Base-by-base conservation (phyloP, 352 stramenopile species). In the Pythium chondricola region DNA sequence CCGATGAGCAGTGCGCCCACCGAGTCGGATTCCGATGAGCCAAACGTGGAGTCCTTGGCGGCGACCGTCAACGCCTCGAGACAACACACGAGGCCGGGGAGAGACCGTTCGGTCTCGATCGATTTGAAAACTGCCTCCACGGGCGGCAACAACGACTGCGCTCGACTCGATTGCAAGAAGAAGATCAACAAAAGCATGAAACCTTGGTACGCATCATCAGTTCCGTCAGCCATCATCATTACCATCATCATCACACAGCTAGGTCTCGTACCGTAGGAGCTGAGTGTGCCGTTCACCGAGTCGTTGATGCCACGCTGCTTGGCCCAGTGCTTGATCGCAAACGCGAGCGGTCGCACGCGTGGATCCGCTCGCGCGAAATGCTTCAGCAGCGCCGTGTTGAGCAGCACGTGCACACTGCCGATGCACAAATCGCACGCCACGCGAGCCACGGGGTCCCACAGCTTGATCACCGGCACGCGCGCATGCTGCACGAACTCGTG, bases 251-350 rank as follows among this genome's bases (percentile, higher is more conserved):
- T 39, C 13, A 35, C 8, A 20, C 24, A 24, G n/a, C 18, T 2
- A 43, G 26, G n/a, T 6, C 43, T 38, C 38, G 17, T 48, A 88
- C 80, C 96, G 58, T 99, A 99, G 8, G 89, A 98, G 53, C 85
- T 98, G 38, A 99, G 72, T 17, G 96, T 99, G 18, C 97, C 95
- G 22, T 97, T 89, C 18, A 76, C 84, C 27, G 97, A 95, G 52
- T 98, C 95, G 62, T 99, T 99, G 55, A 99, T 98, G 9, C 93
- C 81, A 21, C 96, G 75, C 29, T 81, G 79, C 63, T 98, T 98
- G 7, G 96, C 95, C 96, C 96, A 99, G 35, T 96, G 83, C 67
- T 99, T 99, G 55, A 99, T 82, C 2, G 97, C 89, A 62, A 97
- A 97, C 45, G 93, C 95, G 14, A 99, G 62, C 9, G 95, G 81